Evolutionary conservation across 116 monocot genomes (phyloP), one percentile per base, ranked within the genome.

Genomic region (Iris pallida): DNA sequence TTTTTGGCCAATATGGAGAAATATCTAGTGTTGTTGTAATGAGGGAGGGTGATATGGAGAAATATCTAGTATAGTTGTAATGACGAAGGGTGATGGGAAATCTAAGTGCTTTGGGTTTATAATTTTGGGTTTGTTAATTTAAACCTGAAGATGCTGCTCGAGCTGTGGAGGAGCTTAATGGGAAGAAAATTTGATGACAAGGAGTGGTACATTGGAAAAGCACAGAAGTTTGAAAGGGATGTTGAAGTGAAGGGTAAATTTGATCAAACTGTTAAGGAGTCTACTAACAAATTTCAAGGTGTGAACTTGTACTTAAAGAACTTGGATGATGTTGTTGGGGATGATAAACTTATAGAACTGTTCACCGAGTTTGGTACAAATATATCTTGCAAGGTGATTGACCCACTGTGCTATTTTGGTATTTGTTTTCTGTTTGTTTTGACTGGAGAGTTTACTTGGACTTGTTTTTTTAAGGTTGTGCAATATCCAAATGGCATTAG

Each of bases 151-250:
- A 76, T 89, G 96, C 92, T 72, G 89, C 87, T 16, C 45, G 41
- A 58, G 86, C 96, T 57, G 86, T 92, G 45, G 63, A 92, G 40
- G 83, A 79, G 14, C 83, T 96, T 53, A 96, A 96, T 74, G 92
- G 89, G 16, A 89, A 89, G 70, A 87, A n/a, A 88, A 62, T 70
- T 96, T 73, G 84, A 92, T 67, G 89, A 87, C 2, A 92, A 96
- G 65, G 96, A 92, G 65, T 92, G 89, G 92, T 96, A 85, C 87
- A 92, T 96, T 70, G 92, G 92, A 16, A 96, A 85, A 75, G 96
- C 96, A 47, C 89, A 82, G 70, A 96, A 96, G 71, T 82, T 83
- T 55, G 92, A 92, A 60, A 92, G 96, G 59, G 96, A 89, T 69
- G 53, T 75, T 43, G 96, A 92, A 65, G 52, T 96, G 57, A 92